Conservation (phyloP, 768 basidiomycete genomes). For the Leucocoprinus sp. region DNA sequence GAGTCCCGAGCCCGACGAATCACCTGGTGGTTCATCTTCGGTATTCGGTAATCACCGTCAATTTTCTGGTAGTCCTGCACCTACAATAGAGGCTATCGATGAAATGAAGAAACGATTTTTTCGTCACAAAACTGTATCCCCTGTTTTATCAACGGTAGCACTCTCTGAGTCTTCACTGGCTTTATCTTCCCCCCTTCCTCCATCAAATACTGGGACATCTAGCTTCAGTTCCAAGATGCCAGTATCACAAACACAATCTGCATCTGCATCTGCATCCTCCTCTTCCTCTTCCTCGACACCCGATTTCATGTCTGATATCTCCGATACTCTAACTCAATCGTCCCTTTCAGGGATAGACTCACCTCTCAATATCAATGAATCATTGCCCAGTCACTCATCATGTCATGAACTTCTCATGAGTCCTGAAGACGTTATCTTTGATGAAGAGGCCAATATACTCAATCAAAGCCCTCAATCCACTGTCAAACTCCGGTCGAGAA, state of each 20-base stretch:
- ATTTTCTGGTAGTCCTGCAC: slow-evolving; percentile 22
- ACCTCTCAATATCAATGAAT: slow-evolving; percentile 29
- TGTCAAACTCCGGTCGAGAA: slow-evolving; percentile 12
- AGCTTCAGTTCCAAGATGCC: slow-evolving; percentile 9
- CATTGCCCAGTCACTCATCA: slow-evolving; percentile 14
- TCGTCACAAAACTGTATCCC: slow-evolving; percentile 21
- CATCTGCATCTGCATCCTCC: slow-evolving; percentile 7
- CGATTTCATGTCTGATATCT: slow-evolving; percentile 52
- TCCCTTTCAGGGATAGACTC: slow-evolving; percentile 48
- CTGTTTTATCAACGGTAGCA: slow-evolving; percentile 15
- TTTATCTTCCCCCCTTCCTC: slow-evolving; percentile 11
- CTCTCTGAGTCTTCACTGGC: slow-evolving; percentile 12
- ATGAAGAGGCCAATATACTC: slow-evolving; percentile 28
- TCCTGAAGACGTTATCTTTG: slow-evolving; percentile 19
- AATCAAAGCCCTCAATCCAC: slow-evolving; percentile 20
- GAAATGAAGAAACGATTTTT: slow-evolving; percentile 58
- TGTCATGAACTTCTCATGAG: slow-evolving; percentile 21
- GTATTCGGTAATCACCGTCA: slow-evolving; percentile 21
- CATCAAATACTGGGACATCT: slow-evolving; percentile 18
- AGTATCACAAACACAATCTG: background rate
- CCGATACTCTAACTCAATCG: slow-evolving; percentile 45
- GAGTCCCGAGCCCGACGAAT: slow-evolving; percentile 5
- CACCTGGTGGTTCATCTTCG: slow-evolving; percentile 9
- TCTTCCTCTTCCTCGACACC: slow-evolving; percentile 29
- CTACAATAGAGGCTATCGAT: slow-evolving; percentile 45